Base-by-base conservation (phyloP, 495 filamentous ascomycete species). In the Penicillium lividum region DNA sequence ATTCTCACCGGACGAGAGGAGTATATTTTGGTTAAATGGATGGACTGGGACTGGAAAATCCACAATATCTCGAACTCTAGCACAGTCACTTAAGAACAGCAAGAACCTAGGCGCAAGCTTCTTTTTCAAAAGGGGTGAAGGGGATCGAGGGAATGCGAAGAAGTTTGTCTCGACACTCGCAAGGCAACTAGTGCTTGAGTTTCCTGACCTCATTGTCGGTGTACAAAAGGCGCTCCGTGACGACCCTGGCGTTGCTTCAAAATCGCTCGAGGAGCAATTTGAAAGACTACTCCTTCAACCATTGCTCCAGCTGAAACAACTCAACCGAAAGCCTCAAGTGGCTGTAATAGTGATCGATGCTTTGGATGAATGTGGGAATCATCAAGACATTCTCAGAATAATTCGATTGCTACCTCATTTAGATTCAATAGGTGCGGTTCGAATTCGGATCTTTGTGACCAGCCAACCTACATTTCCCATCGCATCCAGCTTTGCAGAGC, bases 51-150 rank as follows among this genome's bases (percentile, higher is more conserved):
- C 22, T 22, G 22, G 22, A 1, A 22, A 22, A 22, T 22, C 22
- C 22, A 22, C 22, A 22, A 22, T 22, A 22, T 22, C 22, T 22
- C 22, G 22, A 2, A 22, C 22, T 22, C 22, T 22, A 22, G 22
- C 22, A 22, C 22, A 22, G 22, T 22, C 22, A 22, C 22, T 22
- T 2, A 22, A 22, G 2, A 22, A 22, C 2, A 22, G 22, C 22
- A 22, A 22, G 22, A 22, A 22, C 22, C 22, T 45, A 11, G 43
- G 43, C 2, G 43, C 43, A 1, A 45, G 43, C 18, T 45, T 45
- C 11, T 81, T 85, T 67, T 85, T 84, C 63, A 78, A 76, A 40
- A 64, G 68, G 1, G 75, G 82, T 51, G 66, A 76, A 36, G 65
- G 68, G 1, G 75, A 82, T 51, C 67, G 71, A 33, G 73, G 66